These are phyloP conservation scores for Hibiscus tridactylites DNA, from an alignment of 345 rosid genomes.

Conservation along the genomic window DNA sequence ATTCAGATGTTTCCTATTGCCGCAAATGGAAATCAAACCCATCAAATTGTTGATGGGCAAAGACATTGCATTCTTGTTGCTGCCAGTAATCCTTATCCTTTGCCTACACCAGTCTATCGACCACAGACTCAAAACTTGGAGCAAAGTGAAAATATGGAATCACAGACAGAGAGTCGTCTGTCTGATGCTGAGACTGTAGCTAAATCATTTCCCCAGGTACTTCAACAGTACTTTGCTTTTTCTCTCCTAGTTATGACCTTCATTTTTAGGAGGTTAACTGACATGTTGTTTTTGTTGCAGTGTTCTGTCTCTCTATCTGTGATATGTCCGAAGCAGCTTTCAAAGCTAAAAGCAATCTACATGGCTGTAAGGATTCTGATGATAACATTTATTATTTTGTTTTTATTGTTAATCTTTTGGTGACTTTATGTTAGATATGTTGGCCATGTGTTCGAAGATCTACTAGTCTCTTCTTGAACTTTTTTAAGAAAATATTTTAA, in stretches of 20 bases:
- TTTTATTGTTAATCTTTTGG: background rate
- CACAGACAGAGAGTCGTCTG: conserved; percentile 53
- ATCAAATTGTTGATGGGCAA: conserved; percentile 57
- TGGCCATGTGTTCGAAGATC: background rate
- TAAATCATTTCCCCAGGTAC: conserved; percentile 64
- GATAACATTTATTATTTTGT: background rate
- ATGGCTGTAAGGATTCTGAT: conserved; percentile 55
- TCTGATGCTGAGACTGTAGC: conserved; percentile 91
- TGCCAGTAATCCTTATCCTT: conserved; percentile 84
- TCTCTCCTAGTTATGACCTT: conserved; percentile 4
- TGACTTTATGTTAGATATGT: background rate
- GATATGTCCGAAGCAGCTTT: conserved; percentile 86
- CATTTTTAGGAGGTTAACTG: conserved; percentile 16
- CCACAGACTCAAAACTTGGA: conserved; percentile 63
- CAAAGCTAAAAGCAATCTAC: conserved; percentile 70
- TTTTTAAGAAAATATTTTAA: background rate
- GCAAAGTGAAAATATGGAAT: conserved; percentile 49
- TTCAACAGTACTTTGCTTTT: background rate
- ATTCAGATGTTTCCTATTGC: conserved; percentile 59
- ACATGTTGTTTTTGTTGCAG: conserved; percentile 41
- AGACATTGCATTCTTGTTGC: conserved; percentile 85
- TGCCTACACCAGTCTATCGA: conserved; percentile 89
- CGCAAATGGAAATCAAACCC: conserved; percentile 57
- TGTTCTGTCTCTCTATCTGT: conserved; percentile 73
- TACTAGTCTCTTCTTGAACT: background rate